A percentile compares a stretch with the other conserved stretches of the same genome.
phyloP scores from a whole-genome alignment of 2,329 filamentous ascomycete genomes.

The Samsoniella hepiali region DNA sequence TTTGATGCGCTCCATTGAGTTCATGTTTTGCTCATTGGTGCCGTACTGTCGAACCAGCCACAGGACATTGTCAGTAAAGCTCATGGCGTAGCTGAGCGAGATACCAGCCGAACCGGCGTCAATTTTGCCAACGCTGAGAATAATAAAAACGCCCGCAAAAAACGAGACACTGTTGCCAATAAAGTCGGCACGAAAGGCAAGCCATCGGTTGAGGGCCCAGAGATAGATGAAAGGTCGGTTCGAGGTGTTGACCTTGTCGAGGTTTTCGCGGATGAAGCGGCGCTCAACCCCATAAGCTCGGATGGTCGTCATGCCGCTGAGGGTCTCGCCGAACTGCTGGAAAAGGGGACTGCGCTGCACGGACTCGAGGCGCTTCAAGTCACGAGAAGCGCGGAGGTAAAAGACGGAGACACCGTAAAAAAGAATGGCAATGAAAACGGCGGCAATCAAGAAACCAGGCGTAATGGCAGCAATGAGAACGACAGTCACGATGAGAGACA shows the following conservation, averaged over 20 bases:
- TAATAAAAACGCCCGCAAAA: conserved; percentile 88
- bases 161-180: conserved; percentile 90
- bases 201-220: conserved; percentile 96
- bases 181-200: conserved; percentile 86
- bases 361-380: conserved; percentile 91
- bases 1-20: conserved; percentile 94
- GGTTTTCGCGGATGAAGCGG: conserved; percentile 89
- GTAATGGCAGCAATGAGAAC: conserved; percentile 85
- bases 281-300: conserved; percentile 93
- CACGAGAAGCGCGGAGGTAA: conserved; percentile 89
- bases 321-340: conserved; percentile 95
- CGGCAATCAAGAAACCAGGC: conserved; percentile 84
- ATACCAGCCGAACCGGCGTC: conserved; percentile 91
- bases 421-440: conserved; percentile 74
- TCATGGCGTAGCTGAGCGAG: conserved; percentile 91
- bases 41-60: conserved; percentile 96
- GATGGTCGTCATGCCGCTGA: conserved; percentile 93
- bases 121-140: conserved; percentile 75
- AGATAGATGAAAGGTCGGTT: conserved; percentile 92
- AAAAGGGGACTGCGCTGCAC: conserved; percentile 92
- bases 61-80: conserved; percentile 93
- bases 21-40: conserved; percentile 98
- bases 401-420: conserved; percentile 83
- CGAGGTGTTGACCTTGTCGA: conserved; percentile 83
- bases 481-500: conserved; percentile 77